A percentile compares a stretch with the other conserved stretches of the same genome.
phyloP scores from a whole-genome alignment of 257 asterid species.

The Solanum stenotomum region DNA sequence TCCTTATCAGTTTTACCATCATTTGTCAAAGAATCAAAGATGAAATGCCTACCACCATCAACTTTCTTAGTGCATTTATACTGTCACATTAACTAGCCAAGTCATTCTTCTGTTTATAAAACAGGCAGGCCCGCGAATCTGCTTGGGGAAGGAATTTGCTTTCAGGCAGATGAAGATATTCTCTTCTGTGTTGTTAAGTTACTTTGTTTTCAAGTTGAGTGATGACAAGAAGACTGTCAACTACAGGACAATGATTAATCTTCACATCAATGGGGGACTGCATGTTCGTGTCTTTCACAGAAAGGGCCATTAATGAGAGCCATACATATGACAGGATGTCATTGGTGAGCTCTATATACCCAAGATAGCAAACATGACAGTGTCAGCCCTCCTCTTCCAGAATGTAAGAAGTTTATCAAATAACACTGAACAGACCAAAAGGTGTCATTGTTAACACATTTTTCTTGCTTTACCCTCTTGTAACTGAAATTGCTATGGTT shows the following conservation, averaged over 20 bases:
- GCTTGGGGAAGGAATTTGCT: slow-evolving; percentile 61
- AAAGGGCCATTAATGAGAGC: neutral
- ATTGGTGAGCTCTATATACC: neutral
- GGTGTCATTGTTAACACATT: neutral
- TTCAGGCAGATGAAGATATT: slow-evolving; percentile 59
- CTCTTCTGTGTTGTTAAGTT: slow-evolving; percentile 30
- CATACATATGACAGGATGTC: neutral
- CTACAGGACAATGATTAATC: slow-evolving; percentile 46
- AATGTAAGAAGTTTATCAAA: neutral
- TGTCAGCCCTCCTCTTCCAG: neutral
- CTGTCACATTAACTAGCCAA: neutral
- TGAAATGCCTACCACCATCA: neutral
- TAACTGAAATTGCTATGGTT: neutral
- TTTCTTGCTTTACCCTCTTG: too few species aligned
- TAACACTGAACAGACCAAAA: neutral
- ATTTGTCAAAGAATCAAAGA: neutral
- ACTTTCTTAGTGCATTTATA: neutral
- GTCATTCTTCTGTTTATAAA: neutral
- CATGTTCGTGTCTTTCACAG: slow-evolving; percentile 10
- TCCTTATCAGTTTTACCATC: neutral
- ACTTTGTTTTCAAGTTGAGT: slow-evolving; percentile 32
- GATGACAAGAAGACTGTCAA: slow-evolving; percentile 31
- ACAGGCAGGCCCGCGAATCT: slow-evolving; percentile 54
- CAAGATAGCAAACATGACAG: neutral
- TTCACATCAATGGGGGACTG: slow-evolving; percentile 43